These are phyloP conservation scores for Amanita polypyramis DNA, from an alignment of 768 basidiomycete species.

Conservation along the genomic window DNA sequence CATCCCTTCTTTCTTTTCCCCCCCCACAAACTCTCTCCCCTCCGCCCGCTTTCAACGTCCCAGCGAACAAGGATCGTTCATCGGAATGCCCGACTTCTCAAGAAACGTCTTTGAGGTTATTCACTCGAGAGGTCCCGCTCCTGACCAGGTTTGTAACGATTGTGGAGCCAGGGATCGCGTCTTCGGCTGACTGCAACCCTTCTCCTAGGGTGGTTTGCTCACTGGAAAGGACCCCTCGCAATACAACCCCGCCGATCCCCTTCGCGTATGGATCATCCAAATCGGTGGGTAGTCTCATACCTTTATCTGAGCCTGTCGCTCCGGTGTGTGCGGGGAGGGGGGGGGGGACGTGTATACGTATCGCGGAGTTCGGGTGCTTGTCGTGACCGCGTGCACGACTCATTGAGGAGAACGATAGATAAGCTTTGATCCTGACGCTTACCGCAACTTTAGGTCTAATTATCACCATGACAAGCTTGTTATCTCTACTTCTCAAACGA, in stretches of 20 bases:
- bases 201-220: constrained; percentile 57
- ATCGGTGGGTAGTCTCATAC: constrained; percentile 37
- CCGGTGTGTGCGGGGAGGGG: neutral
- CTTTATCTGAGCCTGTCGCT: neutral
- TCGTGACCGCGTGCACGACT: neutral
- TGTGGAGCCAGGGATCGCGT: no score
- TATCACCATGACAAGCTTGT: constrained; percentile 64
- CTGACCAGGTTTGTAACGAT: neutral
- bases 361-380: neutral
- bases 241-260: constrained; percentile 57
- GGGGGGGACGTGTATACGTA: neutral
- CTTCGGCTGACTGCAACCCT: neutral
- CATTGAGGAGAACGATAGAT: neutral
- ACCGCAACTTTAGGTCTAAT: constrained; percentile 54
- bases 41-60: neutral
- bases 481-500: constrained; percentile 63
- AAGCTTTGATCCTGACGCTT: neutral
- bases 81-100: constrained; percentile 6
- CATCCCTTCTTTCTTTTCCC: neutral
- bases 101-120: neutral
- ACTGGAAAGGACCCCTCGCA: constrained; percentile 63
- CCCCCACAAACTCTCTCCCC: neutral
- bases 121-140: neutral
- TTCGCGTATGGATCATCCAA: constrained; percentile 73
- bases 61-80: neutral